Evolutionary conservation across 495 filamentous ascomycete species (phyloP).

Genomic region (Trichoderma orchidacearum): DNA sequence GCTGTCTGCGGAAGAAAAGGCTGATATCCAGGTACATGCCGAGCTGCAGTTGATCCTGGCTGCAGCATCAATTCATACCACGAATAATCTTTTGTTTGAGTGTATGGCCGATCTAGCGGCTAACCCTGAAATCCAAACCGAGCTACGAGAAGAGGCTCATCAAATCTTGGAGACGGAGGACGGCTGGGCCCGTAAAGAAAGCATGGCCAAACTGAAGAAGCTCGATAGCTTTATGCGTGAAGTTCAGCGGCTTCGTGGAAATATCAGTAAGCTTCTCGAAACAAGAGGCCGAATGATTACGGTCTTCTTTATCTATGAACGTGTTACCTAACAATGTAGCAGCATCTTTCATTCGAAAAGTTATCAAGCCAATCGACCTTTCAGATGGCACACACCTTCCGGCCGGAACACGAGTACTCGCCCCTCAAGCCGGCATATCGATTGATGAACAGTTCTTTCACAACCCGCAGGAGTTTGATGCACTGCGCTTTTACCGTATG

Average conservation of each 20-base stretch:
- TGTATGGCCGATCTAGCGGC: conserved; percentile 34
- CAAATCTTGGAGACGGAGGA: conserved; percentile 22
- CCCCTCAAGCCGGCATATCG: conserved; percentile 19
- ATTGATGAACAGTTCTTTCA: conserved; percentile 17
- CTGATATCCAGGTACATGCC: conserved; percentile 13
- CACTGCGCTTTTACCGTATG: conserved; percentile 35
- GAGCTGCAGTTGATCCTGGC: conserved; percentile 18
- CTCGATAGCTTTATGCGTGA: conserved; percentile 46
- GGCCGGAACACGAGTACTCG: conserved; percentile 18
- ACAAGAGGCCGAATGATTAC: too few species aligned
- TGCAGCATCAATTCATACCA: conserved; percentile 22
- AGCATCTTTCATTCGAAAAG: conserved; percentile 30
- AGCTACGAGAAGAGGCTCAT: conserved; percentile 33
- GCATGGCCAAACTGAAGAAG: conserved; percentile 25
- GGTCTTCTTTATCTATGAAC: background rate
- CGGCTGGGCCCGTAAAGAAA: conserved; percentile 21
- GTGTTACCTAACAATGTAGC: background rate
- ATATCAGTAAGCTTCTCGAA: conserved; percentile 19
- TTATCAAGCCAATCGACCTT: conserved; percentile 21
- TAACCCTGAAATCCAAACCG: conserved; percentile 33
- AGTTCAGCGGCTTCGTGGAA: conserved; percentile 27
- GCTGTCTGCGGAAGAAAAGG: conserved; percentile 17
- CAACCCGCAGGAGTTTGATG: conserved; percentile 35
- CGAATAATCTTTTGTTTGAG: conserved; percentile 20
- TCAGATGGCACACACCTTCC: conserved; percentile 31